Evolutionary conservation across 1,284 basidiomycete genomes (phyloP).

Genomic region (Omphalotus olearius): DNA sequence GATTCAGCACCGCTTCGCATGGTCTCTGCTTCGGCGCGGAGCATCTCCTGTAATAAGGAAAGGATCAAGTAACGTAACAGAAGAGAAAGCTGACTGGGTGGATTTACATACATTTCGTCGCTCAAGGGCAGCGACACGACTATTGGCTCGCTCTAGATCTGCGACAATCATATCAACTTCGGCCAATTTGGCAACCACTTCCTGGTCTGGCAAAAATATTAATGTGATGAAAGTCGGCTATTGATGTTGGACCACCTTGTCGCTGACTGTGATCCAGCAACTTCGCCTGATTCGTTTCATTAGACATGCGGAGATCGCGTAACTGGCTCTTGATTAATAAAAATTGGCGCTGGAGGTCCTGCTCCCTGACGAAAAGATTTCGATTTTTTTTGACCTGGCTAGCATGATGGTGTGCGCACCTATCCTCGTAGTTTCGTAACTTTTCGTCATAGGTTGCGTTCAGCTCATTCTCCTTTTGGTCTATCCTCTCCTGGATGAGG

Average conservation of each 20-base stretch:
- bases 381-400: slow-evolving; percentile 2
- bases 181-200: slow-evolving; percentile 81
- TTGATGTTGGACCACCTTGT: slow-evolving; percentile 55
- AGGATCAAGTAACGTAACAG: not conserved
- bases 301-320: slow-evolving; percentile 83
- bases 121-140: slow-evolving; percentile 87
- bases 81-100: not conserved
- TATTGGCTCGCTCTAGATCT: slow-evolving; percentile 91
- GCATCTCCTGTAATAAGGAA: slow-evolving; percentile 63
- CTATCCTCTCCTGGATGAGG: slow-evolving; percentile 79
- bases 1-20: slow-evolving; percentile 78
- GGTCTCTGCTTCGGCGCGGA: slow-evolving; percentile 90
- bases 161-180: slow-evolving; percentile 92
- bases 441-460: slow-evolving; percentile 96
- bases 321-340: slow-evolving; percentile 84
- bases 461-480: slow-evolving; percentile 90
- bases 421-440: slow-evolving; percentile 90
- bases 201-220: slow-evolving; percentile 65
- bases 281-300: slow-evolving; percentile 90
- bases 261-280: slow-evolving; percentile 85
- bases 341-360: slow-evolving; percentile 86
- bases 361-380: slow-evolving; percentile 55
- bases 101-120: slow-evolving; percentile 71
- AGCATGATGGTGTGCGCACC: slow-evolving; percentile 42
- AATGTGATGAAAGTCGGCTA: slow-evolving; percentile 10